Conservation (phyloP, 495 filamentous ascomycete genomes). For the Penicillium pancosmium region DNA sequence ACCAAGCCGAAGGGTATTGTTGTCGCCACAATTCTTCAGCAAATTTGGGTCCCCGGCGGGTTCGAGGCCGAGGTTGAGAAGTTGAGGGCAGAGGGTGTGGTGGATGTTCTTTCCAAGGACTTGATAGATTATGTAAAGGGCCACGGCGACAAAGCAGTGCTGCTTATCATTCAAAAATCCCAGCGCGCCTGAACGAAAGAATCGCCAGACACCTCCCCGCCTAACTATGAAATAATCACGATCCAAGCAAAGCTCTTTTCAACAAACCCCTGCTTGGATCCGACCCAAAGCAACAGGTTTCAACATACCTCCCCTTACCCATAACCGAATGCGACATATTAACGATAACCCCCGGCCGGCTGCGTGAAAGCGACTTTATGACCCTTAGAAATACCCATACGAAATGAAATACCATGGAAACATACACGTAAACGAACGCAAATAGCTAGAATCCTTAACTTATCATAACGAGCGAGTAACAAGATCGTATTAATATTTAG, state of each 20-base stretch:
- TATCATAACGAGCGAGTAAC: background rate
- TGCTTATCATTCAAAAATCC: constrained; percentile 38
- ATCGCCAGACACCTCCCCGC: background rate
- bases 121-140: constrained; percentile 43
- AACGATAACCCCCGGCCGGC: background rate
- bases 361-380: constrained; percentile 1
- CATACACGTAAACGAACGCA: background rate
- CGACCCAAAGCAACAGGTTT: constrained; percentile 6
- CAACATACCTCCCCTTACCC: background rate
- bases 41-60: constrained; percentile 42
- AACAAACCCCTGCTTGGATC: constrained; percentile 4
- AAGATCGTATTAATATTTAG: background rate
- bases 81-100: constrained; percentile 29
- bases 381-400: constrained; percentile 5
- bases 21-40: constrained; percentile 46
- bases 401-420: constrained; percentile 5
- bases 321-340: background rate
- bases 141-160: constrained; percentile 39
- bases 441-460: background rate
- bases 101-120: constrained; percentile 35
- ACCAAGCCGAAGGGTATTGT: constrained; percentile 40
- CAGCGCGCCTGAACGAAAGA: constrained; percentile 19
- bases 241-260: background rate
- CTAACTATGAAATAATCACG: background rate
- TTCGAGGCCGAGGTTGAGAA: constrained; percentile 44